Percentiles rank a stretch among this genome's conserved stretches.
Conservation (phyloP, 2,329 filamentous ascomycete species). For the Cladosporium austrohemisphaericum region DNA sequence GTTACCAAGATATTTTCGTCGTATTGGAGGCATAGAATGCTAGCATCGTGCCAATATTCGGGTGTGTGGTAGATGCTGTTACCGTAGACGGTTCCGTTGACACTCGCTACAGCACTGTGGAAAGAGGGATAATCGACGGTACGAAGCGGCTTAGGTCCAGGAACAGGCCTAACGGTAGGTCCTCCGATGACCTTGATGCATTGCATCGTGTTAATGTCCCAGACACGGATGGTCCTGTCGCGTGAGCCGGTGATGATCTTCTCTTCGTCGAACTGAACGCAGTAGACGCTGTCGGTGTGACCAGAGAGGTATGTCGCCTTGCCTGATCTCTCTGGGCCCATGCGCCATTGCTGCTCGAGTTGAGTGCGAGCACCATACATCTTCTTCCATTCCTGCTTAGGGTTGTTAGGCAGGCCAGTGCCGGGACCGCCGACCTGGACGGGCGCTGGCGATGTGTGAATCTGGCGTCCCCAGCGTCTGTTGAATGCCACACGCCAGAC, state of each 20-base stretch:
- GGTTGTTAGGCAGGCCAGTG: constrained; percentile 45
- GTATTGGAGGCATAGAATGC: constrained; percentile 92
- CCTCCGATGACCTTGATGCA: constrained; percentile 82
- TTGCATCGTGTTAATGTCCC: constrained; percentile 86
- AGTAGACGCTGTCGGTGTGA: constrained; percentile 95
- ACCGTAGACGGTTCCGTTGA: constrained; percentile 46
- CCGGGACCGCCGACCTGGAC: constrained; percentile 50
- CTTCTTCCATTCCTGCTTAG: constrained; percentile 76
- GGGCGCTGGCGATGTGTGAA: constrained; percentile 44
- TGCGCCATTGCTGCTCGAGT: constrained; percentile 70
- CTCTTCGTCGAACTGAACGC: constrained; percentile 93
- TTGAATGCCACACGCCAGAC: constrained; percentile 63
- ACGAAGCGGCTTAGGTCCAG: constrained; percentile 41
- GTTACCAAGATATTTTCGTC: constrained; percentile 91
- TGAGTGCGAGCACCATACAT: constrained; percentile 75
- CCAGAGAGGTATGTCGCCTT: constrained; percentile 86
- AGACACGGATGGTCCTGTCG: constrained; percentile 91
- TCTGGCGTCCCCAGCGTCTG: constrained; percentile 48
- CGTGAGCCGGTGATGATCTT: constrained; percentile 97
- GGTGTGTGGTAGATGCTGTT: constrained; percentile 47
- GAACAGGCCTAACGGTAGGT: constrained; percentile 57
- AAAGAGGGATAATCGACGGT: constrained; percentile 41
- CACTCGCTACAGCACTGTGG: constrained; percentile 38
- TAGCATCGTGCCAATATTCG: constrained; percentile 73
- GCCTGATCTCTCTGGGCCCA: constrained; percentile 63